phyloP scores from a whole-genome alignment of 192 early-diverging fungal genomes.

The Coemansia sp. region DNA sequence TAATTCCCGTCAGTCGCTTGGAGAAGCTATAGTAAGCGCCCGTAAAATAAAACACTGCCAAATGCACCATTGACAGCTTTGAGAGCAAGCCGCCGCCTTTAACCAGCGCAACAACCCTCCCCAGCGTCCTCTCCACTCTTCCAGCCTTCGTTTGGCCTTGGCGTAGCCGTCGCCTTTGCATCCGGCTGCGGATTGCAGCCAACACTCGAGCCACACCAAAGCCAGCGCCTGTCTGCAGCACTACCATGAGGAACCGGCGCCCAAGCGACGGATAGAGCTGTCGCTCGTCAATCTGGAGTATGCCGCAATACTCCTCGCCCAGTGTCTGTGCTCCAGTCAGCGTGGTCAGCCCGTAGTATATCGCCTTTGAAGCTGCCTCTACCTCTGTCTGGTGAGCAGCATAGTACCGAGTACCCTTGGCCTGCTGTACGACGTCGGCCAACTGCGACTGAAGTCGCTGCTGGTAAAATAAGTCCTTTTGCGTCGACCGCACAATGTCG shows the following conservation, averaged over 20 bases:
- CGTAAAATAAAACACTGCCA: conserved; percentile 88
- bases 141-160: not conserved
- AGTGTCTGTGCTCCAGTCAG: conserved; percentile 77
- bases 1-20: conserved; percentile 75
- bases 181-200: conserved; percentile 23
- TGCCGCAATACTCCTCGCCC: conserved; percentile 96
- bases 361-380: conserved; percentile 59
- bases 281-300: conserved; percentile 64
- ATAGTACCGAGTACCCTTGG: conserved; percentile 60
- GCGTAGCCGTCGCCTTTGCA: conserved; percentile 20
- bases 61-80: conserved; percentile 61
- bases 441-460: conserved; percentile 66
- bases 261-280: conserved; percentile 57
- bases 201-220: conserved; percentile 11
- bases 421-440: conserved; percentile 62
- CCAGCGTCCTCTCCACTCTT: conserved; percentile 8
- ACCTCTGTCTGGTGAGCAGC: conserved; percentile 69
- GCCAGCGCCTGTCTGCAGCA: conserved; percentile 37
- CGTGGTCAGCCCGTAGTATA: conserved; percentile 79
- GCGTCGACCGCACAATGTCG: conserved; percentile 85
- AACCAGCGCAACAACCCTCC: conserved; percentile 8
- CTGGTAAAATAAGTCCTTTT: conserved; percentile 89
- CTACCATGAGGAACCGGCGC: conserved; percentile 38
- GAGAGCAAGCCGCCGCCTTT: conserved; percentile 9
- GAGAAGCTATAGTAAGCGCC: conserved; percentile 82